Conservation (phyloP, 1,284 basidiomycete species). For the Ustilago loliicola region DNA sequence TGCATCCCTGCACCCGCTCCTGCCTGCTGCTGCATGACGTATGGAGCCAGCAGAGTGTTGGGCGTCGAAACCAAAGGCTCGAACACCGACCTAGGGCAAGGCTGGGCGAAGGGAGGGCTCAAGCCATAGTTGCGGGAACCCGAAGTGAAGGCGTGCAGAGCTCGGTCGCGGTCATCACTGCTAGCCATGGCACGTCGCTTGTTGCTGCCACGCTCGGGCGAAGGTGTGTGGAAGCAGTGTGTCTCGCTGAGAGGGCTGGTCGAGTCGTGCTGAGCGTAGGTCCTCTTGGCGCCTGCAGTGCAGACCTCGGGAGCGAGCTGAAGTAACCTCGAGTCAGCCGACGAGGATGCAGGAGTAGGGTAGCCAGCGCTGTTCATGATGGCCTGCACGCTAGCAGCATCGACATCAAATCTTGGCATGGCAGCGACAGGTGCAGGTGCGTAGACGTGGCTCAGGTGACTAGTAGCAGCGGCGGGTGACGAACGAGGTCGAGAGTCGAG, state of each 20-base stretch:
- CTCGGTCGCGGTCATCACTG: constrained; percentile 25
- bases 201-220: constrained; percentile 30
- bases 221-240: constrained; percentile 40
- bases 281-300: constrained; percentile 32
- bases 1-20: constrained; percentile 16
- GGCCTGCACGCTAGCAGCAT: constrained; percentile 24
- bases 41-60: constrained; percentile 54
- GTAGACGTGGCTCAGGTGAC: constrained; percentile 48
- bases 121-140: constrained; percentile 35
- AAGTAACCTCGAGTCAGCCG: constrained; percentile 28
- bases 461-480: constrained; percentile 33
- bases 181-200: constrained; percentile 38
- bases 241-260: constrained; percentile 37
- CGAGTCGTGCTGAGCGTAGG: constrained; percentile 32
- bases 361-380: constrained; percentile 43
- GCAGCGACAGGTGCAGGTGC: constrained; percentile 24
- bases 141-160: constrained; percentile 28
- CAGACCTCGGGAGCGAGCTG: constrained; percentile 14
- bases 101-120: constrained; percentile 51
- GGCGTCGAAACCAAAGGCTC: constrained; percentile 55
- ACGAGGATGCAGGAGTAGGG: constrained; percentile 32
- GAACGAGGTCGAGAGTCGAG: constrained; percentile 37
- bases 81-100: constrained; percentile 48
- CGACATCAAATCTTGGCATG: constrained; percentile 33
- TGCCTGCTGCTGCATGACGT: constrained; percentile 35